Conservation (phyloP, 768 basidiomycete genomes). For the Boletus subcaerulescens region DNA sequence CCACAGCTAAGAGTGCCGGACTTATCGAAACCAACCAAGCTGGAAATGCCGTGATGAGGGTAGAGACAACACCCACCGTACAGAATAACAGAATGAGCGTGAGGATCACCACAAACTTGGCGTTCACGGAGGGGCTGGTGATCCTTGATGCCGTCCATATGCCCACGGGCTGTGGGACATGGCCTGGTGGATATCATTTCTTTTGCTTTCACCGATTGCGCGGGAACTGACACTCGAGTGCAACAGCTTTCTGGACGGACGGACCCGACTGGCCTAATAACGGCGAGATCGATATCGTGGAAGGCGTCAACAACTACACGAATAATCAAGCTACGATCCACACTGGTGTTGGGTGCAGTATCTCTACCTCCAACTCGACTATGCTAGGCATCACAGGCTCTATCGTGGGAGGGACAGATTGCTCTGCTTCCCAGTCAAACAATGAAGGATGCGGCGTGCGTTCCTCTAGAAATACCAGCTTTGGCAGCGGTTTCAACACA, state of each 20-base stretch:
- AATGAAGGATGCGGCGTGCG: conserved; percentile 85
- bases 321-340: conserved; percentile 83
- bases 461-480: conserved; percentile 56
- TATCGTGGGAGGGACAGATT: conserved; percentile 69
- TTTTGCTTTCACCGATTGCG: background rate
- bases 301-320: conserved; percentile 79
- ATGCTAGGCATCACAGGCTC: conserved; percentile 57
- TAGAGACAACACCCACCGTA: conserved; percentile 79
- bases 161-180: conserved; percentile 86
- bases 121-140: conserved; percentile 65
- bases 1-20: conserved; percentile 54
- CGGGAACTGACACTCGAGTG: background rate
- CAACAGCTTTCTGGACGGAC: conserved; percentile 47
- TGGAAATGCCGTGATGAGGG: conserved; percentile 82
- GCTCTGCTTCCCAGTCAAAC: conserved; percentile 62
- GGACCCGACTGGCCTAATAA: conserved; percentile 44
- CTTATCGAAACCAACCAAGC: conserved; percentile 63
- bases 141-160: conserved; percentile 85
- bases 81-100: conserved; percentile 69
- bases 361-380: conserved; percentile 47
- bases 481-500: conserved; percentile 84
- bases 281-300: conserved; percentile 83
- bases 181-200: conserved; percentile 50
- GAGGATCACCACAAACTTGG: conserved; percentile 64
- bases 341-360: conserved; percentile 66